Evolutionary conservation across 73 alveolate genomes (phyloP).

Genomic region (Uronychia binucleata): DNA sequence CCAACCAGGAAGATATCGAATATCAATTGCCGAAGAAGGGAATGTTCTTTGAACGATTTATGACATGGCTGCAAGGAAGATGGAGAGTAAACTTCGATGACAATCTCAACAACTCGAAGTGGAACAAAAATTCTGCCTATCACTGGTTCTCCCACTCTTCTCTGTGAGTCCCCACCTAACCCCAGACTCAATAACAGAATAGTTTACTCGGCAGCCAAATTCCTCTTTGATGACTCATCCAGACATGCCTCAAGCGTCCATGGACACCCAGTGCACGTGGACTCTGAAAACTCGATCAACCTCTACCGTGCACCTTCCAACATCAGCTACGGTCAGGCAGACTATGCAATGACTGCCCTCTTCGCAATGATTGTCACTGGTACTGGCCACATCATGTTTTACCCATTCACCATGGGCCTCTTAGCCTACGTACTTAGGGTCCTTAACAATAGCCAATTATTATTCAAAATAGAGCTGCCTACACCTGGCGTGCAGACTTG

Average conservation of each 20-base stretch:
- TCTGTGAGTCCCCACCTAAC: slow-evolving; percentile 11
- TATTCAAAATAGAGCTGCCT: not conserved
- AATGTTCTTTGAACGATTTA: not conserved
- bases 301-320: slow-evolving; percentile 39
- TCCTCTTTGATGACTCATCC: slow-evolving; percentile 5
- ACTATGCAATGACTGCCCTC: slow-evolving; percentile 4
- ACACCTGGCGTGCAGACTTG: slow-evolving; percentile 54
- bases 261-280: slow-evolving; percentile 25
- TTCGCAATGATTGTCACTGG: slow-evolving; percentile 4
- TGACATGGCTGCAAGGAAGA: slow-evolving; percentile 36
- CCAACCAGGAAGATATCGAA: slow-evolving; percentile 23
- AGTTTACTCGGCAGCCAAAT: slow-evolving; percentile 4
- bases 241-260: not conserved
- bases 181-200: slow-evolving; percentile 39
- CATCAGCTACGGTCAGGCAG: slow-evolving; percentile 7
- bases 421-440: no score
- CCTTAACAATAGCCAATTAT: slow-evolving; percentile 21
- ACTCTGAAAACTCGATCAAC: slow-evolving; percentile 42
- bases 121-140: slow-evolving; percentile 37
- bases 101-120: slow-evolving; percentile 23
- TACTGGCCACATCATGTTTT: not conserved
- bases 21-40: slow-evolving; percentile 29
- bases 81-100: slow-evolving; percentile 42
- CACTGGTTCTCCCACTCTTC: slow-evolving; percentile 25
- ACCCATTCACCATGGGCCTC: slow-evolving; percentile 5